These are phyloP conservation scores for Kingdonia uniflora DNA, from an alignment of 164 flowering plant species.

Conservation along the genomic window DNA sequence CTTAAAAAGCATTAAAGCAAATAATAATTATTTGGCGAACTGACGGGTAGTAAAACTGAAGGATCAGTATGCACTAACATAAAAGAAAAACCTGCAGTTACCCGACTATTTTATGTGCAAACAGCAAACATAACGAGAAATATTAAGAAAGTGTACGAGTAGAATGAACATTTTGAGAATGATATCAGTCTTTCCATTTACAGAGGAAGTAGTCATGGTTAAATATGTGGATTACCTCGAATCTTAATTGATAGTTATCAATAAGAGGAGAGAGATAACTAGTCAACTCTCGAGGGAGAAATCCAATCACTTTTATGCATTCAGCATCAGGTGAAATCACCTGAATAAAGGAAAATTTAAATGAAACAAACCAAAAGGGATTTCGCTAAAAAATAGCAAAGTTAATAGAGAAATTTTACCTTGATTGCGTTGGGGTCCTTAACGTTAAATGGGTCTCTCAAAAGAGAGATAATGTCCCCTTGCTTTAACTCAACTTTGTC, in stretches of 20 bases:
- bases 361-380: not conserved
- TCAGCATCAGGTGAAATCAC: slow-evolving; percentile 48
- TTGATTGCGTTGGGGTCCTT: slow-evolving; percentile 79
- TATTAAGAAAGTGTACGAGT: no score
- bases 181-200: no score
- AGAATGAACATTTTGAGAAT: no score
- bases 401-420: slow-evolving; percentile 28
- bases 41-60: no score
- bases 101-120: no score
- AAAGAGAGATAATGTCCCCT: slow-evolving; percentile 40
- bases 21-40: no score
- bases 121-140: no score
- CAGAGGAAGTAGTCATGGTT: no score
- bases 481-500: slow-evolving; percentile 36
- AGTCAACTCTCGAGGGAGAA: slow-evolving; percentile 71
- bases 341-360: slow-evolving; percentile 29
- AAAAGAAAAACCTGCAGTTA: no score
- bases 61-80: no score
- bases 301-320: slow-evolving; percentile 47
- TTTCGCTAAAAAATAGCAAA: not conserved
- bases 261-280: slow-evolving; percentile 68
- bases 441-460: slow-evolving; percentile 58
- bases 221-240: slow-evolving; percentile 83
- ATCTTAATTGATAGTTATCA: slow-evolving; percentile 41
- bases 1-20: no score